Evolutionary conservation across 805 yeast species (phyloP).

Genomic region (Pichia membranifaciens): DNA sequence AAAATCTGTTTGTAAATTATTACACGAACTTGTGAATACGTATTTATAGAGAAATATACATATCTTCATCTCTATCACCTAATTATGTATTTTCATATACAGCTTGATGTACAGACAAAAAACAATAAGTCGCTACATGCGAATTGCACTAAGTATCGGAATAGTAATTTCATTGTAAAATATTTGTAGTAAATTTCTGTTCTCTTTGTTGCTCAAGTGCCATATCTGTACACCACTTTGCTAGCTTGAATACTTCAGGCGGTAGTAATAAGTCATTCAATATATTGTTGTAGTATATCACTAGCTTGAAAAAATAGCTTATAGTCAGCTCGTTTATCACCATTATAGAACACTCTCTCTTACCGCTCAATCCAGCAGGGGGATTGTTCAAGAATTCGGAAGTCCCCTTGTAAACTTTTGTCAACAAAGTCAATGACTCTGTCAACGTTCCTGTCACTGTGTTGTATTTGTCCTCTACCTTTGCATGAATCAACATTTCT

Average conservation of each 20-base stretch:
- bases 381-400: constrained; percentile 40
- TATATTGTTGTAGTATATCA: constrained; percentile 55
- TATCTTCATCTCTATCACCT: no score
- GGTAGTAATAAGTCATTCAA: constrained; percentile 60
- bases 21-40: no score
- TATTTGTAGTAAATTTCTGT: constrained; percentile 15
- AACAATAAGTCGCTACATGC: no score
- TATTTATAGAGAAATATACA: no score
- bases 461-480: constrained; percentile 57
- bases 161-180: constrained; percentile 4
- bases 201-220: constrained; percentile 46
- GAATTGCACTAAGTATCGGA: no score
- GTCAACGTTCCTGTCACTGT: constrained; percentile 50
- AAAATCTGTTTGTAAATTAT: no score
- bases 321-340: constrained; percentile 59
- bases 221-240: constrained; percentile 66
- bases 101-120: no score
- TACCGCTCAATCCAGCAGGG: constrained; percentile 19
- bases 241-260: constrained; percentile 59
- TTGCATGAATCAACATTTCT: constrained; percentile 51
- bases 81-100: no score
- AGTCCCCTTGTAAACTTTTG: constrained; percentile 52
- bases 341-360: constrained; percentile 30
- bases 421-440: constrained; percentile 53
- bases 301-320: constrained; percentile 58